Percentiles rank a stretch among this genome's conserved stretches.
Conservation (phyloP, 805 yeast genomes). For the Ogataea dorogensis region DNA sequence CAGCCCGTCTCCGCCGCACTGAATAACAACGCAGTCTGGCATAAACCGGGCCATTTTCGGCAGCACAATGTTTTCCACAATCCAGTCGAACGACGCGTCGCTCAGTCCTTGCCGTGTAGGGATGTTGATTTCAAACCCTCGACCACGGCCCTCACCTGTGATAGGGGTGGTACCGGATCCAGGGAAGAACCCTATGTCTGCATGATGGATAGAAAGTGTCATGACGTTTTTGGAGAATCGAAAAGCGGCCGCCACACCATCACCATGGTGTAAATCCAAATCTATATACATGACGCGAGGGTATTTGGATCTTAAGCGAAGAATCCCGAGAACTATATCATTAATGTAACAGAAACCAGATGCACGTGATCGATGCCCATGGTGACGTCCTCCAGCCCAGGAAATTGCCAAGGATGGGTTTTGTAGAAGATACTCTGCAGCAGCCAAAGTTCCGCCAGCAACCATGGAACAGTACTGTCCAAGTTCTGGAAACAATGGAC, state of each 20-base stretch:
- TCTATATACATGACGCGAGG: constrained; percentile 59
- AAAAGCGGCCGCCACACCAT: constrained; percentile 73
- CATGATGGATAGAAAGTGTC: constrained; percentile 63
- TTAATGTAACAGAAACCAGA: constrained; percentile 75
- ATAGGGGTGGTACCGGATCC: constrained; percentile 54
- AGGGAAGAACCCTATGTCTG: constrained; percentile 69
- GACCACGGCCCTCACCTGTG: constrained; percentile 40
- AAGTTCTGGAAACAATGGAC: constrained; percentile 58
- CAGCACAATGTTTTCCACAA: constrained; percentile 41
- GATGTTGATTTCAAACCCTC: constrained; percentile 44
- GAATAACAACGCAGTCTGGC: constrained; percentile 59
- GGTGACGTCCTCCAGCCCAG: constrained; percentile 84
- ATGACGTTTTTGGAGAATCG: constrained; percentile 51
- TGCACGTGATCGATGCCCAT: constrained; percentile 52
- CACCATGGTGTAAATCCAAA: constrained; percentile 77
- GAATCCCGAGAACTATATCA: constrained; percentile 61
- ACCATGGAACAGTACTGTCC: constrained; percentile 45
- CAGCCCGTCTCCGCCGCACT: constrained; percentile 75
- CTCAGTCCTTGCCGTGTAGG: constrained; percentile 58
- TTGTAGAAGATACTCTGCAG: constrained; percentile 39
- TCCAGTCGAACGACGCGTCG: constrained; percentile 40
- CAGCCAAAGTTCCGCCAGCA: constrained; percentile 58
- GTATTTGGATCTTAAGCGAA: constrained; percentile 45
- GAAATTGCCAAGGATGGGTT: constrained; percentile 48
- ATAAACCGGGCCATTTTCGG: constrained; percentile 39